phyloP scores from a whole-genome alignment of 2,329 filamentous ascomycete species.

The Ilyonectria sp. region DNA sequence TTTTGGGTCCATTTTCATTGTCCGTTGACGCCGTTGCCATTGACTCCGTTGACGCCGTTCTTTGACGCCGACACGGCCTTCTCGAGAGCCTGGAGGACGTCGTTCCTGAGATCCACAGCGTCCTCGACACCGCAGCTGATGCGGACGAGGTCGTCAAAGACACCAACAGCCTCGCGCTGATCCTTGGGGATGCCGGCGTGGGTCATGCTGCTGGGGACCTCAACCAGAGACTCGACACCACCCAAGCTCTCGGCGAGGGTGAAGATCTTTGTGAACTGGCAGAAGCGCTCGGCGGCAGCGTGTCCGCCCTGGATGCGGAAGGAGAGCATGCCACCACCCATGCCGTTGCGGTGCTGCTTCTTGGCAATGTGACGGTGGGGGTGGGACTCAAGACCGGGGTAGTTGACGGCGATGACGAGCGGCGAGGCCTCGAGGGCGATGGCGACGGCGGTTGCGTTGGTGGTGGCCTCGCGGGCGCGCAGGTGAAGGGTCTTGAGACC shows the following conservation, averaged over 20 bases:
- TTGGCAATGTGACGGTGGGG: slow-evolving; percentile 87
- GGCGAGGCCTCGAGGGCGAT: slow-evolving; percentile 83
- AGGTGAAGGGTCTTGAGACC: slow-evolving; percentile 97
- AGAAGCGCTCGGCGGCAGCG: slow-evolving; percentile 91
- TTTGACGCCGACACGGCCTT: slow-evolving; percentile 69
- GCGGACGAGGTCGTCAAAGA: slow-evolving; percentile 94
- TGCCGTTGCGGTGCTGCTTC: slow-evolving; percentile 93
- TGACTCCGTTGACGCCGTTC: slow-evolving; percentile 43
- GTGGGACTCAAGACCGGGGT: slow-evolving; percentile 91
- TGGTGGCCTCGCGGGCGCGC: slow-evolving; percentile 86
- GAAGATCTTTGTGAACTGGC: slow-evolving; percentile 89
- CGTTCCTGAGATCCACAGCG: slow-evolving; percentile 83
- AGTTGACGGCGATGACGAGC: slow-evolving; percentile 92
- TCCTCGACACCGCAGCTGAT: slow-evolving; percentile 97
- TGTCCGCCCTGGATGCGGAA: slow-evolving; percentile 94
- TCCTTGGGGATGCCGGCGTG: slow-evolving; percentile 95
- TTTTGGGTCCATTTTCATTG: slow-evolving; percentile 29
- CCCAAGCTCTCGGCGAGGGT: slow-evolving; percentile 94
- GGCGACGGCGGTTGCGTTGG: slow-evolving; percentile 86
- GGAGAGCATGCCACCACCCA: slow-evolving; percentile 97
- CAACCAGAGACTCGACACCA: slow-evolving; percentile 91
- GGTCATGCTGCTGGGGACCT: slow-evolving; percentile 96
- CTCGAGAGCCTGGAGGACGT: slow-evolving; percentile 88
- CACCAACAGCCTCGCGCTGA: slow-evolving; percentile 91
- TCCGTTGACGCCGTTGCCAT: slow-evolving; percentile 33